phyloP scores from a whole-genome alignment of 768 basidiomycete species.

The Gautieria morchelliformis region DNA sequence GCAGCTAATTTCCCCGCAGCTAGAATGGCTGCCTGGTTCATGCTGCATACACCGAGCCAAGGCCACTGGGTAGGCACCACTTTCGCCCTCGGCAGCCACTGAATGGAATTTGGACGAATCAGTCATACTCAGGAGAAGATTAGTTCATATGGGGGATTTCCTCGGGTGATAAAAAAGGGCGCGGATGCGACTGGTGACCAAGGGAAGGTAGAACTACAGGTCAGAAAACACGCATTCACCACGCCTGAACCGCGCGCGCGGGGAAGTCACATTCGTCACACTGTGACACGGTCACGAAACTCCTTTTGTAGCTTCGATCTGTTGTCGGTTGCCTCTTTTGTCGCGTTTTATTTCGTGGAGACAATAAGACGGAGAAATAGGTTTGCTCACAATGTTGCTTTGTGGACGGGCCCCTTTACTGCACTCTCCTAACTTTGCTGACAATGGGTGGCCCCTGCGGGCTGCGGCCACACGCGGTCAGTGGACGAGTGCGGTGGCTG shows the following conservation, averaged over 20 bases:
- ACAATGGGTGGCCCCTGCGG: no score
- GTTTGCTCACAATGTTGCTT: not conserved
- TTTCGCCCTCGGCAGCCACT: not conserved
- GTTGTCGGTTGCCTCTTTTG: not conserved
- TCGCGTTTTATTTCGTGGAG: not conserved
- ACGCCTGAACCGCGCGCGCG: conserved; percentile 8
- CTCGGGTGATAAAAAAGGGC: not conserved
- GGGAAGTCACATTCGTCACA: not conserved
- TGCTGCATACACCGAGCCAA: not conserved
- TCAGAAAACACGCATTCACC: conserved; percentile 6
- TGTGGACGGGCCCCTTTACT: not conserved
- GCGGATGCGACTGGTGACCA: not conserved
- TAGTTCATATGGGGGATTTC: not conserved
- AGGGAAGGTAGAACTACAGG: not conserved
- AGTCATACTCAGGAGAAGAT: not conserved
- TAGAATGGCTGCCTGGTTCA: not conserved
- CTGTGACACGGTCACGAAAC: conserved; percentile 4
- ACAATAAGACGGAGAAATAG: not conserved
- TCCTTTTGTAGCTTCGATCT: not conserved
- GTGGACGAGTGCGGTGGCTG: no score
- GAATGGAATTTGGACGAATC: not conserved
- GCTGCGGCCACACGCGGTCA: no score
- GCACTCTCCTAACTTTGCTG: no score
- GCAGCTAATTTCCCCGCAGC: not conserved
- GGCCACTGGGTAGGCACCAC: not conserved